These are phyloP conservation scores for Euptelea pleiosperma DNA, from an alignment of 164 flowering plant species.

Conservation along the genomic window DNA sequence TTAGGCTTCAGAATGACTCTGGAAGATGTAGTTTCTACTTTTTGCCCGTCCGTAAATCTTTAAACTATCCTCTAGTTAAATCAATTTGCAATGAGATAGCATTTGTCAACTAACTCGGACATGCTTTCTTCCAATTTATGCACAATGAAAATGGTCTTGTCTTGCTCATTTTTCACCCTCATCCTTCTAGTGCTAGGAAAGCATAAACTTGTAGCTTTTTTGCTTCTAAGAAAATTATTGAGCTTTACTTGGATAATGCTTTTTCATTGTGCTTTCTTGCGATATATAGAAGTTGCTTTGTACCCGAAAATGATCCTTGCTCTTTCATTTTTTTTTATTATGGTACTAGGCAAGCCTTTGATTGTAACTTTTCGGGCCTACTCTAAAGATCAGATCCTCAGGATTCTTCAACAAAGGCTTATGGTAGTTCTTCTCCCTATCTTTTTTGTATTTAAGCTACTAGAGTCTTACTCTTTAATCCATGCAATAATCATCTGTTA, in stretches of 20 bases:
- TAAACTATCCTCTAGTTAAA: neutral
- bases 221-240: neutral
- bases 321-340: conserved; percentile 9
- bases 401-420: conserved; percentile 78
- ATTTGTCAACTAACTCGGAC: no score
- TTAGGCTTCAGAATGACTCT: neutral
- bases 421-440: conserved; percentile 42
- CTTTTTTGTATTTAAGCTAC: neutral
- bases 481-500: no score
- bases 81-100: neutral
- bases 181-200: no score
- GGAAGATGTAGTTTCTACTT: neutral
- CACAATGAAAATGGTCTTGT: no score
- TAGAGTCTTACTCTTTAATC: no score
- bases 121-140: no score
- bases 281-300: neutral
- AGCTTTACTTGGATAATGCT: neutral
- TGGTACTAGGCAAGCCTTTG: conserved; percentile 71
- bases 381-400: conserved; percentile 79
- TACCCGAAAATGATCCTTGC: neutral
- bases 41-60: neutral
- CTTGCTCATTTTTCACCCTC: no score
- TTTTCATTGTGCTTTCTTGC: neutral
- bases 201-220: no score
- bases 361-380: conserved; percentile 85